Base-by-base conservation (phyloP, 345 rosid species). In the Abelmoschus esculentus region DNA sequence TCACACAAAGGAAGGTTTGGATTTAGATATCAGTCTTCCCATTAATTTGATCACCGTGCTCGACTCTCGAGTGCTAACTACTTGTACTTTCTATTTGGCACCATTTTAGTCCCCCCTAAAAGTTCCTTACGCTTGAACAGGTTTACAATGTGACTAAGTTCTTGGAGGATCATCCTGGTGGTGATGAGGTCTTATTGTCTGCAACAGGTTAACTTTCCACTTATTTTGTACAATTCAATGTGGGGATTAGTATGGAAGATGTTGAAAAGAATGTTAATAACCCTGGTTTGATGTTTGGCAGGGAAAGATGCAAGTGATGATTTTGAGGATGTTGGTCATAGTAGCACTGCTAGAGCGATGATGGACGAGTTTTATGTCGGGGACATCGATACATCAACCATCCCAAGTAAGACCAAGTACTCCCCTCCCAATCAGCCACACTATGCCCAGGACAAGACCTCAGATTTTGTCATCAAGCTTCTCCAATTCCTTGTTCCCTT, bases 301-400 rank as follows among this genome's bases (percentile, higher is more conserved):
- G 98, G 96, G 75, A 93, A 95, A 82, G 98, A 95, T 56, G 96
- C 98, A 0, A 90, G 96, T 5, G 89, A 90, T 74, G 97, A 95
- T 76, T 95, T 95, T 22, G 97, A 89, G 75, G 96, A 95, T 77
- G 93, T 95, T 13, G 99, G 97, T 11, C 99, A 95, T 70, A 91
- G 99, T 72, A 77, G 74, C 57, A 83, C 78, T 18, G 99, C 99
- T 3, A 84, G 80, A 73, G 90, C 92, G 3, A 90, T 91, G 97
- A 82, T 91, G 82, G 97, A 87, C 40, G 98, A 91, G 73, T 83
- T 72, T 79, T 87, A 83, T 12, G 80, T 91, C 0, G 99, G 99
- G 36, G 83, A 85, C 14, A 81, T 91, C 5, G 93, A 91, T 69
- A 13, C 88, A 40, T 74, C 89, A 32, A 88, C 93, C 53, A 78